Evolutionary conservation across 225 moss, liverwort and hornwort species (phyloP), one percentile per base, ranked within the genome.

Genomic region (Bryum argenteum): DNA sequence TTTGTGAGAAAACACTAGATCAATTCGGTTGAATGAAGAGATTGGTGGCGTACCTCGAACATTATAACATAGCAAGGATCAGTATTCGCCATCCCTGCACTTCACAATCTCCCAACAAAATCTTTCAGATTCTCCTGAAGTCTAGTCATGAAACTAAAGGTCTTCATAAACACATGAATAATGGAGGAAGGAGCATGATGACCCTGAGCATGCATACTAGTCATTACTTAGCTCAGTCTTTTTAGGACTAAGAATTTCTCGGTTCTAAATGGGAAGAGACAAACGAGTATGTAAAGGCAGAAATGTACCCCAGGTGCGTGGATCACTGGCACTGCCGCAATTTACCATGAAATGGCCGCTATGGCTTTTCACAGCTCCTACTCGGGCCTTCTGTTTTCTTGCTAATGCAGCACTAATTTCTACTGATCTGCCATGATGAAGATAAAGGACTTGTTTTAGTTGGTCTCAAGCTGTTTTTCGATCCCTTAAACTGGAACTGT

Each of bases 381-480:
- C 94, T 65, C 88, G 88, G 50, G 82, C 76, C 71, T 88, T 90
- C 84, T 98, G 98, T 77, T 92, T 91, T 86, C 79, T 81, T 57
- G 94, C 98, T 66, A 98, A 81, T 51, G 87, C 88, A 77, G 78
- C 84, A 79, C 98, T 98, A 74, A 94, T 98, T 77, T 98, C 98
- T 70, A 98, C 91, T 84, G 94, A 98, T 84, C 98, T 98, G 94
- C 69, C 85, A 79, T 51, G 51, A 55, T 15, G 20, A 72, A 86
- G 52, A 53, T 14, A 48, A 59, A 61, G 22, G 39, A 23, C 28
- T 41, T 28, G 52, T 65, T 60, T 71, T 18, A 71, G 54, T 45
- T 42, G 41, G 18, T 54, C 41, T 61, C 60, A 55, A 16, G 55
- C 67, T 59, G n/a, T 10, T 72, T 45, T 37, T 71, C 57, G 45